Conservation (phyloP, 495 filamentous ascomycete genomes). For the Cryomyces minteri region DNA sequence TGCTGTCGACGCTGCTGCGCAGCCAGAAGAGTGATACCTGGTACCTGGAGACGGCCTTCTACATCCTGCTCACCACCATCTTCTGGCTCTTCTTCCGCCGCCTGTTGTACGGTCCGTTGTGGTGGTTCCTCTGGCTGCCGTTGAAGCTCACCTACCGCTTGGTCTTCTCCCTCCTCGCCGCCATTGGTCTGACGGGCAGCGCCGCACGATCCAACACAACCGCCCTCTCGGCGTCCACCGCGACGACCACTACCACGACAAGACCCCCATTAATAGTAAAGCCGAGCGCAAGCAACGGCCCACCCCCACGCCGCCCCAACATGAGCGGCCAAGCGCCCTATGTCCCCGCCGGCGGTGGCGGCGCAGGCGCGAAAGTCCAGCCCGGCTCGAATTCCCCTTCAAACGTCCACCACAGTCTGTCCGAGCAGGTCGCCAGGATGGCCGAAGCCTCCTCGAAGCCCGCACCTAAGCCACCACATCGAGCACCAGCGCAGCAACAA, state of each 20-base stretch:
- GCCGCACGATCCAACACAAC: conserved; percentile 7
- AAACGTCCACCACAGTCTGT: conserved; percentile 24
- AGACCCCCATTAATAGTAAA: conserved; percentile 18
- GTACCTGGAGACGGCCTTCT: conserved; percentile 83
- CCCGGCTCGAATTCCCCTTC: conserved; percentile 8
- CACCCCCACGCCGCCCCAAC: conserved; percentile 11
- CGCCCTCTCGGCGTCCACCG: conserved; percentile 14
- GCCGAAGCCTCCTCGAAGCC: conserved; percentile 28
- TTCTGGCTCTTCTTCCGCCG: conserved; percentile 73
- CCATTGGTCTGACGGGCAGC: neutral
- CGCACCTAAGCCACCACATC: neutral
- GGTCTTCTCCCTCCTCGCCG: conserved; percentile 1
- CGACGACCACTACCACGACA: conserved; percentile 12
- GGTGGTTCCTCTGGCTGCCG: conserved; percentile 75
- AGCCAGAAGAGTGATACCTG: conserved; percentile 91
- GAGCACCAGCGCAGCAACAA: conserved; percentile 13
- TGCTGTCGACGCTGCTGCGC: conserved; percentile 61
- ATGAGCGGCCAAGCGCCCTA: conserved; percentile 12
- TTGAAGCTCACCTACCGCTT: conserved; percentile 28
- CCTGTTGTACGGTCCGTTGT: conserved; percentile 72
- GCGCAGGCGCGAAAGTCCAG: conserved; percentile 17
- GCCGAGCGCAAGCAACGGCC: conserved; percentile 20
- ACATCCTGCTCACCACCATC: conserved; percentile 57
- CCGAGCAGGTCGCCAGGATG: conserved; percentile 36
- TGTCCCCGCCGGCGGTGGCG: conserved; percentile 21